Evolutionary conservation across 805 yeast species (phyloP).

Genomic region (Monosporozyma servazzii): DNA sequence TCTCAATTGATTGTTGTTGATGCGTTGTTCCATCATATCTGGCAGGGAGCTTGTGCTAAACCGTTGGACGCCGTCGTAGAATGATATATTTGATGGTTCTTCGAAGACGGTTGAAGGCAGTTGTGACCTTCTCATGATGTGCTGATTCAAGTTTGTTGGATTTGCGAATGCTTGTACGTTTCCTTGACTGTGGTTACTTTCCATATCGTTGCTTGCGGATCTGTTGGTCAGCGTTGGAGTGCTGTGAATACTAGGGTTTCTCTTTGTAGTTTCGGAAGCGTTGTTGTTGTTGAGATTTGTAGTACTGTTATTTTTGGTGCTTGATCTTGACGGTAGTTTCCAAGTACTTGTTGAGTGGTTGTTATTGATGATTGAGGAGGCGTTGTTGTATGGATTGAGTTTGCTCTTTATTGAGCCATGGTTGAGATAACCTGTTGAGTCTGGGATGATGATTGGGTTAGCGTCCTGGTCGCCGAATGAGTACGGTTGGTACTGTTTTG

Average conservation of each 20-base stretch:
- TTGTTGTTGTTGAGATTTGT: neutral
- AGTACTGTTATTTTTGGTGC: conserved; percentile 3
- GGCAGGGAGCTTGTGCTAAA: conserved; percentile 48
- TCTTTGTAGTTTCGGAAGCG: neutral
- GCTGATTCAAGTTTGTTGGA: neutral
- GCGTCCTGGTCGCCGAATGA: conserved; percentile 29
- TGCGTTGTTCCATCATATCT: conserved; percentile 34
- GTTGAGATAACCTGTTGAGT: neutral
- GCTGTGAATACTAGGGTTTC: neutral
- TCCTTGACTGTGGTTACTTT: neutral
- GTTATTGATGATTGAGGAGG: neutral
- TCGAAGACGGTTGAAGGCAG: conserved; percentile 12
- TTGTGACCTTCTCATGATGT: neutral
- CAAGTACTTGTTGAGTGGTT: conserved; percentile 8
- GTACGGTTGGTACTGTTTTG: conserved; percentile 30
- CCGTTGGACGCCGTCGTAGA: conserved; percentile 37
- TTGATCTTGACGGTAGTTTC: conserved; percentile 11
- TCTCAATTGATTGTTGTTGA: conserved; percentile 28
- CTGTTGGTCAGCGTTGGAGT: neutral
- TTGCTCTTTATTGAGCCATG: neutral
- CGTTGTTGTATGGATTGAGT: neutral
- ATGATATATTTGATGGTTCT: conserved; percentile 9
- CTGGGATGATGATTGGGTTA: conserved; percentile 19
- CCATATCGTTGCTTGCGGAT: neutral
- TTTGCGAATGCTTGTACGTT: neutral